A percentile compares a stretch with the other conserved stretches of the same genome.
Conservation (phyloP, 352 stramenopile genomes). For the Sclerospora graminicola region DNA sequence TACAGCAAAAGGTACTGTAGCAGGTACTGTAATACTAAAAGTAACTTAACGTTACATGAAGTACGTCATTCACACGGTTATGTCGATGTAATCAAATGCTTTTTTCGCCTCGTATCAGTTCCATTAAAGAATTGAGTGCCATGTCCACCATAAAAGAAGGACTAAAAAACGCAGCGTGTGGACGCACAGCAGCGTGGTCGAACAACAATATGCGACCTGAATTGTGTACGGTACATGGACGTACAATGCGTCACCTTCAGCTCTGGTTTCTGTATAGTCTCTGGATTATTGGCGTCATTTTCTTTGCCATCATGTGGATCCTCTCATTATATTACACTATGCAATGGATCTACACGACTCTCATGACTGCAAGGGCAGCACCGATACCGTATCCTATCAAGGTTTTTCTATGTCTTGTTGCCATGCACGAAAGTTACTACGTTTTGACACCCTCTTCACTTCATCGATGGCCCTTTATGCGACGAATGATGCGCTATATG, state of each 20-base stretch:
- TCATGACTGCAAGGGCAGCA: constrained; percentile 3
- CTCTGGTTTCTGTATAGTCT: constrained; percentile 24
- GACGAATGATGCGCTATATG: constrained; percentile 16
- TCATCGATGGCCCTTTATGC: constrained; percentile 34
- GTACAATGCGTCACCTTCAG: constrained; percentile 5
- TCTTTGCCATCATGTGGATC: constrained; percentile 11
- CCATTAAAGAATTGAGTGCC: no score
- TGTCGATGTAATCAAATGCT: no score
- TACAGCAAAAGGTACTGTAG: no score
- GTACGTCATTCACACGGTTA: no score
- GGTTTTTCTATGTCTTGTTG: constrained; percentile 21
- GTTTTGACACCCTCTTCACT: constrained; percentile 9
- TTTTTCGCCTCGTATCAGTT: no score
- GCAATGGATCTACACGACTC: not conserved
- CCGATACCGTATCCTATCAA: constrained; percentile 10
- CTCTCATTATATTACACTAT: constrained; percentile 3
- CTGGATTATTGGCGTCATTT: constrained; percentile 17
- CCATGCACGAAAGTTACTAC: constrained; percentile 39
- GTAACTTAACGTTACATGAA: no score
- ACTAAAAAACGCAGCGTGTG: not conserved
- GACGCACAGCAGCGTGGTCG: constrained; percentile 6
- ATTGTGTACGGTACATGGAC: constrained; percentile 11
- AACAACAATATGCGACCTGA: constrained; percentile 17
- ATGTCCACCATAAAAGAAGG: no score
- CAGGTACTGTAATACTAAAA: no score